Evolutionary conservation across 163 green algal species (phyloP), one percentile per base, ranked within the genome.

Genomic region (Trebouxiophyceae sp.): DNA sequence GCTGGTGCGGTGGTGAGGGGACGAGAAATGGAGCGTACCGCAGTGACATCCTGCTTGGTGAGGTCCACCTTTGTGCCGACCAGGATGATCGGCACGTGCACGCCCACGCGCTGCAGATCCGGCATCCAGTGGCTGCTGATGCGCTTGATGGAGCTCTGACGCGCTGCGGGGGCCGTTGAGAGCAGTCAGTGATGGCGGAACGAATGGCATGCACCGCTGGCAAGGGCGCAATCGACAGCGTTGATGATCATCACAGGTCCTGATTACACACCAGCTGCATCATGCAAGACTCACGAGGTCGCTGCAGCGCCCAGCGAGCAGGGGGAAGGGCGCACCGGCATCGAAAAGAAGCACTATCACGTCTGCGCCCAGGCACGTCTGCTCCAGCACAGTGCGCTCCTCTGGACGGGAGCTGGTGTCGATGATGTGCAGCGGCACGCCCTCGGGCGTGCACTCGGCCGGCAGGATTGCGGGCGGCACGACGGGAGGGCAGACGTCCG

Each of bases 21-120:
- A n/a, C n/a, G n/a, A n/a, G n/a, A n/a, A n/a, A n/a, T n/a, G n/a
- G n/a, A n/a, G n/a, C n/a, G n/a, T n/a, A n/a, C n/a, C n/a, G n/a
- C n/a, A n/a, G n/a, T n/a, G n/a, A 80, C 58, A 45, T 82, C 74
- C 0, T 55, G 39, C 2, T 32, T 31, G 32, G 82, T 69, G 5
- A 83, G 54, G 62, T 97, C 91, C 24, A 75, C 76, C 69, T 94
- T 93, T 79, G 83, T 93, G 50, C 85, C 89, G 1, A 90, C 86
- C 54, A 97, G 72, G 27, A 96, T 78, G 20, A 96, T 78, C 0
- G 91, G 91, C 12, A 81, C 81, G 23, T 72, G 58, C 16, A 83
- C 74, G 20, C 79, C 79, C 33, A 91, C 59, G 27, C 67, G 66
- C 46, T 79, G 72, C 44, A 96, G 70, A 31, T 86, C 64, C 0